Percentiles rank a stretch among this genome's conserved stretches.
phyloP scores from a whole-genome alignment of 1,139 yeast species.

The Taphrina betulina region DNA sequence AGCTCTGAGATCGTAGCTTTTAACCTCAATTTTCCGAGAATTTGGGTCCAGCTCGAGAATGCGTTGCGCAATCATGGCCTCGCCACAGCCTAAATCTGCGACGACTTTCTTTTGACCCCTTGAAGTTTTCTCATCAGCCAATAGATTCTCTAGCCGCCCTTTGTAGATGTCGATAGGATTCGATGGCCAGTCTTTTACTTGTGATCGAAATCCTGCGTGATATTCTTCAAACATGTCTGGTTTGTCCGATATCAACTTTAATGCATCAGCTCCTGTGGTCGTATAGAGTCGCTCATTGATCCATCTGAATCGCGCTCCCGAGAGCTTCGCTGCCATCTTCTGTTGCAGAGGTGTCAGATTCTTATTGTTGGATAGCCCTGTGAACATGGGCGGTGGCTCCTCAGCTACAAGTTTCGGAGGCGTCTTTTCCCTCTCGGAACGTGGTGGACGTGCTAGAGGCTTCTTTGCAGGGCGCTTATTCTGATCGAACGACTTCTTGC shows the following conservation, averaged over 20 bases:
- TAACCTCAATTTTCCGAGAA: constrained; percentile 56
- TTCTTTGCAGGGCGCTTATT: too few species aligned
- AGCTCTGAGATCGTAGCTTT: constrained; percentile 86
- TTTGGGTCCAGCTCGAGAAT: constrained; percentile 43
- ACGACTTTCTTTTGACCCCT: constrained; percentile 55
- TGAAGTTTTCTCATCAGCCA: constrained; percentile 40
- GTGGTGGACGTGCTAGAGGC: constrained; percentile 31
- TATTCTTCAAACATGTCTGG: constrained; percentile 91
- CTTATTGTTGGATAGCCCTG: constrained; percentile 1
- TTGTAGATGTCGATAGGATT: constrained; percentile 92
- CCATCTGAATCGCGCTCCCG: constrained; percentile 97
- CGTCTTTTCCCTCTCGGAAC: constrained; percentile 21
- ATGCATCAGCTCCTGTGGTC: constrained; percentile 72
- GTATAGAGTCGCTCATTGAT: constrained; percentile 94
- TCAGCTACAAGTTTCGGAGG: constrained; percentile 20
- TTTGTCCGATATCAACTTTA: constrained; percentile 68
- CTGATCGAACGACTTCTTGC: too few species aligned
- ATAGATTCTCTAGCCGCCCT: constrained; percentile 58
- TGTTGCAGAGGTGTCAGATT: constrained; percentile 85
- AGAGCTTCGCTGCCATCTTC: constrained; percentile 89
- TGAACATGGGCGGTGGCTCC: constrained; percentile 26
- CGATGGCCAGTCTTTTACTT: constrained; percentile 96
- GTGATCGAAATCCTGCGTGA: constrained; percentile 91
- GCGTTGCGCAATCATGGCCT: constrained; percentile 63
- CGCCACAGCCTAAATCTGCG: constrained; percentile 99